phyloP scores from a whole-genome alignment of 163 green algal genomes.

The Trebouxia gelatinosa region DNA sequence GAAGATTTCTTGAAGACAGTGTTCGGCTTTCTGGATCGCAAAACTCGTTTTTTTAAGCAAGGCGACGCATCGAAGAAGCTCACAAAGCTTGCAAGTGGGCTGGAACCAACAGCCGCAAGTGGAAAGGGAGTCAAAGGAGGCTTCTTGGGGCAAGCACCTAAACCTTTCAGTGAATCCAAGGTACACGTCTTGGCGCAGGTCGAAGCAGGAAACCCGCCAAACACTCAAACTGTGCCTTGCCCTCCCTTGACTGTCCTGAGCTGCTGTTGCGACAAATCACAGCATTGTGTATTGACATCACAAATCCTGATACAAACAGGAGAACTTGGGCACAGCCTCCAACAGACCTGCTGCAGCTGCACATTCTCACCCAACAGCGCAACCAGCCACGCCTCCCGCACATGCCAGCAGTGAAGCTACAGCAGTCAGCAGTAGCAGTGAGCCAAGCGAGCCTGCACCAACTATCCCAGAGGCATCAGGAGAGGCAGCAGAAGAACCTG shows the following conservation, averaged over 20 bases:
- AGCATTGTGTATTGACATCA: too few relatives aligned
- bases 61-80: slow-evolving; percentile 47
- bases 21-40: slow-evolving; percentile 63
- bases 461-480: not conserved
- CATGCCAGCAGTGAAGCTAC: too few relatives aligned
- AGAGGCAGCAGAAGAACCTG: not conserved
- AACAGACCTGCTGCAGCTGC: slow-evolving; percentile 27
- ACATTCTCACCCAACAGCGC: too few relatives aligned
- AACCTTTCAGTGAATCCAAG: not conserved
- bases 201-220: too few relatives aligned
- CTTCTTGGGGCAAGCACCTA: slow-evolving; percentile 37
- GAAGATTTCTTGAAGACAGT: slow-evolving; percentile 57
- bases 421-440: too few relatives aligned
- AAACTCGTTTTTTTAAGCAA: slow-evolving; percentile 68
- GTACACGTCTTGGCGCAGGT: too few relatives aligned
- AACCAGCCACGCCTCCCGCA: too few relatives aligned
- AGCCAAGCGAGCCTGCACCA: slow-evolving; percentile 6
- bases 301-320: too few relatives aligned
- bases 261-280: too few relatives aligned
- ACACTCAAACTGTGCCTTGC: too few relatives aligned
- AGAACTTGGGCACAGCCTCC: slow-evolving; percentile 7
- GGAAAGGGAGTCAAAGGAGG: slow-evolving; percentile 46
- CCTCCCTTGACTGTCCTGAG: too few relatives aligned
- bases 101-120: slow-evolving; percentile 24
- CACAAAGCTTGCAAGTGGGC: slow-evolving; percentile 20